Evolutionary conservation across 768 basidiomycete genomes (phyloP).

Genomic region (Collybia sordida): DNA sequence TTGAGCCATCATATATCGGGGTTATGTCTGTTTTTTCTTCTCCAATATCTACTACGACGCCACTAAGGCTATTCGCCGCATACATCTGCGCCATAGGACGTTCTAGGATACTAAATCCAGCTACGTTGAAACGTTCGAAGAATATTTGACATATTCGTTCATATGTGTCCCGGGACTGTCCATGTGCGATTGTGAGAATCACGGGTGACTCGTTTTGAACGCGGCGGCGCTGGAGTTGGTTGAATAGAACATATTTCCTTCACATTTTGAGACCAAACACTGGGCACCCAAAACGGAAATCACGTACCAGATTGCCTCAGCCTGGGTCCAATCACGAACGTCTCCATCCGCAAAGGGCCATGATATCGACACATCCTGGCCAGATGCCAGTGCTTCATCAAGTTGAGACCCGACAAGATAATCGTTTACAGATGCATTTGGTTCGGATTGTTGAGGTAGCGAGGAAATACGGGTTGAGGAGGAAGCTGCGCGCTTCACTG

Average conservation of each 20-base stretch:
- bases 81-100: constrained; percentile 86
- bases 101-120: constrained; percentile 78
- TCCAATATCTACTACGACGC: constrained; percentile 82
- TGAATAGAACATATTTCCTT: constrained; percentile 88
- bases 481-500: constrained; percentile 22
- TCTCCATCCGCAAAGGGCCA: constrained; percentile 82
- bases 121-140: constrained; percentile 91
- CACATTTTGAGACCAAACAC: neutral
- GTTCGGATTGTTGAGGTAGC: constrained; percentile 38
- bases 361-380: constrained; percentile 70
- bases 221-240: constrained; percentile 70
- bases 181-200: constrained; percentile 66
- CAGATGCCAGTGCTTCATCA: constrained; percentile 75
- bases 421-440: constrained; percentile 62
- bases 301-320: constrained; percentile 85
- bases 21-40: constrained; percentile 74
- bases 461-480: constrained; percentile 51
- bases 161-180: constrained; percentile 63
- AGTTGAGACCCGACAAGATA: constrained; percentile 82
- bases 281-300: neutral
- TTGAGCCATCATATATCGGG: constrained; percentile 73
- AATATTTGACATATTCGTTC: constrained; percentile 81
- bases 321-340: constrained; percentile 77
- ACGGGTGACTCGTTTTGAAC: constrained; percentile 88
- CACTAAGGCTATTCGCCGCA: constrained; percentile 67